Conservation (phyloP, 2,329 filamentous ascomycete genomes). For the Colletotrichum sp. region DNA sequence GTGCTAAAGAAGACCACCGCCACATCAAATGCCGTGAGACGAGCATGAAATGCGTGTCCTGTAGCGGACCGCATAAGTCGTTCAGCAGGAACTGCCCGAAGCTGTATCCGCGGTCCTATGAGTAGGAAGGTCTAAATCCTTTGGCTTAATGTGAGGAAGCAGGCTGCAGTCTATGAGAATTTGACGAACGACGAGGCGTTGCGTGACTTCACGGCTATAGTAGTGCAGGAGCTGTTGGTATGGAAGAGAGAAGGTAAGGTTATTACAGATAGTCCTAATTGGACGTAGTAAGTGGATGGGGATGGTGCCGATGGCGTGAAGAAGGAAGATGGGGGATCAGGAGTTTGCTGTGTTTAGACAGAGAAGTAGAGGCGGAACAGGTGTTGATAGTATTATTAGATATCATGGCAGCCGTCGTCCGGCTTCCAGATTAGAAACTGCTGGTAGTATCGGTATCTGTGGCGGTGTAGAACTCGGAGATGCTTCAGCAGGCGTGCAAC, state of each 20-base stretch:
- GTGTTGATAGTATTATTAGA: neutral
- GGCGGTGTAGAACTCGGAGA: neutral
- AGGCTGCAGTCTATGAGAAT: slow-evolving; percentile 20
- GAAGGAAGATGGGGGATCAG: slow-evolving; percentile 4
- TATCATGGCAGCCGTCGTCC: neutral
- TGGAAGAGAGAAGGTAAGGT: slow-evolving; percentile 14
- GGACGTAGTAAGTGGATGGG: slow-evolving; percentile 19
- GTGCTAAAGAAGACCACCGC: neutral
- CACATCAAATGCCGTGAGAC: no score
- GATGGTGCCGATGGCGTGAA: neutral
- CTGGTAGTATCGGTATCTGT: neutral
- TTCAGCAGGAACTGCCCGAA: slow-evolving; percentile 26
- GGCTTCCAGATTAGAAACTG: neutral
- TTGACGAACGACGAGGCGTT: slow-evolving; percentile 25
- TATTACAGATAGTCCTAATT: slow-evolving; percentile 23
- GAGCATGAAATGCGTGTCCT: neutral
- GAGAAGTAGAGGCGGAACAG: neutral
- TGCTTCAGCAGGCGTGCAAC: neutral
- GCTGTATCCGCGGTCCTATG: slow-evolving; percentile 23
- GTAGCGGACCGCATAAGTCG: slow-evolving; percentile 24
- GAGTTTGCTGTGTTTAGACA: neutral
- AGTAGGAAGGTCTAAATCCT: slow-evolving; percentile 23
- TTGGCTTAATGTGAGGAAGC: slow-evolving; percentile 23
- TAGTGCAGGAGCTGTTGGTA: slow-evolving; percentile 22
- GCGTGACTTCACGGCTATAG: slow-evolving; percentile 15